A percentile compares a stretch with the other conserved stretches of the same genome.
phyloP scores from a whole-genome alignment of 139 green algal species.

The Raphidocelis subcapitata region DNA sequence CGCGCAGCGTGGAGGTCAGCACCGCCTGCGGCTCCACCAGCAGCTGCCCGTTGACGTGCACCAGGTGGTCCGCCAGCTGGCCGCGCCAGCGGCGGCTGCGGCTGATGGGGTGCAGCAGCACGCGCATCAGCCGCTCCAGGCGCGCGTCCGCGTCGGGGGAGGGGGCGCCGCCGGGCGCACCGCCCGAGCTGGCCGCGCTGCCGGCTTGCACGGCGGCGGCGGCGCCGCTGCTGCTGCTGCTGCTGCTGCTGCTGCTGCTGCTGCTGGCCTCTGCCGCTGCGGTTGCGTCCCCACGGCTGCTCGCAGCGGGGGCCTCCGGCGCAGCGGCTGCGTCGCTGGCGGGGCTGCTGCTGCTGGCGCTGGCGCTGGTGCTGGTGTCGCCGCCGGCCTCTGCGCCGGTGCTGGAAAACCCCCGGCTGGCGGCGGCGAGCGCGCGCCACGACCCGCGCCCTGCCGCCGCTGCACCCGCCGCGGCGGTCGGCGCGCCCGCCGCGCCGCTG shows the following conservation, averaged over 20 bases:
- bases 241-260: constrained; percentile 2
- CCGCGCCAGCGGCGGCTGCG: not conserved
- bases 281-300: too few relatives aligned
- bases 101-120: constrained; percentile 4
- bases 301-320: too few relatives aligned
- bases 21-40: constrained; percentile 16
- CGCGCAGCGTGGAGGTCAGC: constrained; percentile 10
- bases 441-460: too few relatives aligned
- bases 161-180: not conserved
- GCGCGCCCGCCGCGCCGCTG: too few relatives aligned
- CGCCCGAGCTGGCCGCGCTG: constrained; percentile 1
- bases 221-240: not conserved
- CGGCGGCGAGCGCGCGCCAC: too few relatives aligned
- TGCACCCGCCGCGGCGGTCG: too few relatives aligned
- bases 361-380: too few relatives aligned
- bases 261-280: not conserved
- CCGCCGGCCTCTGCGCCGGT: too few relatives aligned
- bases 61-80: constrained; percentile 12
- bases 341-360: too few relatives aligned
- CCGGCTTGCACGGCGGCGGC: not conserved
- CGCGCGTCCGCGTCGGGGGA: not conserved
- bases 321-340: too few relatives aligned
- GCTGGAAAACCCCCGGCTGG: too few relatives aligned
- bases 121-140: not conserved
- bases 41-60: constrained; percentile 25